A percentile compares a stretch with the other conserved stretches of the same genome.
Evolutionary conservation across 108 stramenopile genomes (phyloP).

Genomic region (Schizochytrium sp.): DNA sequence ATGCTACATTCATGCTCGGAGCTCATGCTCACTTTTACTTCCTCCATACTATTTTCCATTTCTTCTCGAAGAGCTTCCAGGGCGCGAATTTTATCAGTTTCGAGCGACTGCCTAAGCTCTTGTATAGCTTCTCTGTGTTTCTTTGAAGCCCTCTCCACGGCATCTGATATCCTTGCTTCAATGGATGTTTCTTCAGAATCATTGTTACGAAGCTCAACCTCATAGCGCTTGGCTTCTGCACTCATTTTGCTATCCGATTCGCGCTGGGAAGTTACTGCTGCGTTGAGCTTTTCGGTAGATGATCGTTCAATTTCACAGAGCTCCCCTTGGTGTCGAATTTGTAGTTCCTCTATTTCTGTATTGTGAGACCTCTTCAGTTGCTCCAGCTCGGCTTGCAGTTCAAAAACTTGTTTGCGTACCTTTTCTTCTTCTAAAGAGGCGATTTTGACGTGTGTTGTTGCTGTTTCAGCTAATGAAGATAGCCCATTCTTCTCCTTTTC

Average conservation of each 20-base stretch:
- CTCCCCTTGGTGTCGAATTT: not conserved
- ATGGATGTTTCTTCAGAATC: not conserved
- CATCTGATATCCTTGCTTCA: not conserved
- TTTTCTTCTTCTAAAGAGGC: too few species aligned
- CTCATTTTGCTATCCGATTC: not conserved
- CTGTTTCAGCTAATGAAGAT: too few species aligned
- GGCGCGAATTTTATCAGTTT: too few species aligned
- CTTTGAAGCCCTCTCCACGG: not conserved
- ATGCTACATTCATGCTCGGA: too few species aligned
- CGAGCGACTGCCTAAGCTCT: not conserved
- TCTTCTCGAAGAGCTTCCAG: too few species aligned
- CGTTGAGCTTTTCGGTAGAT: not conserved
- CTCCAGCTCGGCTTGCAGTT: too few species aligned
- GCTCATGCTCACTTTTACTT: too few species aligned
- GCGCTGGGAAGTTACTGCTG: not conserved
- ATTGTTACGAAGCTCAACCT: not conserved
- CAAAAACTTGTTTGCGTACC: too few species aligned
- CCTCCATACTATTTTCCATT: too few species aligned
- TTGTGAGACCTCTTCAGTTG: not conserved
- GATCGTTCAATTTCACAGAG: not conserved
- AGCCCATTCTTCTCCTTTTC: not conserved
- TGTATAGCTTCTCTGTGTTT: not conserved
- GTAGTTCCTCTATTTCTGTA: not conserved
- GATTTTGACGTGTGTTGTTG: too few species aligned
- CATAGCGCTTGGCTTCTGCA: constrained; percentile 14